Conservation (phyloP, 257 asterid species). For the Salvia splendens region DNA sequence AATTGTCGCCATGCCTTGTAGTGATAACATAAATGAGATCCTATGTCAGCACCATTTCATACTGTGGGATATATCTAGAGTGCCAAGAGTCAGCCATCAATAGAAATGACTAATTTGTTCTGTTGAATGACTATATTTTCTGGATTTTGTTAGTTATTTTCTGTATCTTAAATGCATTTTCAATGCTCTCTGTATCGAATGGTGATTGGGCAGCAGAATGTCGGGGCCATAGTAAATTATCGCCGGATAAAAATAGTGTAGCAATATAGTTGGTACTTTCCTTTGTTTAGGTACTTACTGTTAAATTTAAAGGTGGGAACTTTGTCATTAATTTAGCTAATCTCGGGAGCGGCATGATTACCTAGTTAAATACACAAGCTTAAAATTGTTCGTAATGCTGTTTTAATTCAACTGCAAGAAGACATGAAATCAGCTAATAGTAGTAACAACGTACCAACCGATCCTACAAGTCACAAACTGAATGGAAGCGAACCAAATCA, state of each 20-base stretch:
- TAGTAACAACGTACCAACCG: constrained; percentile 40
- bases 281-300: not conserved
- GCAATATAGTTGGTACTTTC: constrained; percentile 7
- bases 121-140: not conserved
- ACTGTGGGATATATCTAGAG: not conserved
- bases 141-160: not conserved
- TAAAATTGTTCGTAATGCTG: constrained; percentile 12
- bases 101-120: constrained; percentile 16
- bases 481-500: constrained; percentile 49
- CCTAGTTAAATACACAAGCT: not conserved
- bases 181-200: not conserved
- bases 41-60: not conserved
- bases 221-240: not conserved
- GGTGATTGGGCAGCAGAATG: not conserved
- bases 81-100: not conserved
- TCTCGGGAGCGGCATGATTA: not conserved
- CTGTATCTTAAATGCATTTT: not conserved
- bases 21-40: not conserved
- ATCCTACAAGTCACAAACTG: constrained; percentile 48
- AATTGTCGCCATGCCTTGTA: not conserved
- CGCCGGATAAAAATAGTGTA: not conserved
- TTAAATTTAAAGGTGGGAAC: not conserved
- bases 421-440: constrained; percentile 80
- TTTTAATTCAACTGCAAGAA: constrained; percentile 87
- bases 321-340: constrained; percentile 33